A percentile compares a stretch with the other conserved stretches of the same genome.
phyloP scores from a whole-genome alignment of 495 filamentous ascomycete genomes.

The Daldinia loculata region DNA sequence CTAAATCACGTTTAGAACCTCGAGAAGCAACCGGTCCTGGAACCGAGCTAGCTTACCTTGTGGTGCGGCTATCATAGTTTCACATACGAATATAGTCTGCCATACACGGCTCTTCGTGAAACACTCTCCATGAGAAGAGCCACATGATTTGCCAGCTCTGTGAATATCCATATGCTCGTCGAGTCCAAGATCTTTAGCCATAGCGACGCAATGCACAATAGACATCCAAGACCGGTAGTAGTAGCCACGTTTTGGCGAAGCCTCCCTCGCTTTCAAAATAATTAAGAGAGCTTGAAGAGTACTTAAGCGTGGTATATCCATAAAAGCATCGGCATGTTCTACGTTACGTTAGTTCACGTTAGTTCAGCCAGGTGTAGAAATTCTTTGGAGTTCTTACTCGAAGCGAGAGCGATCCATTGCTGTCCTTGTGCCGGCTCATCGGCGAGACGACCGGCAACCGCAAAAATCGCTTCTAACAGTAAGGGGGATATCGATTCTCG shows the following conservation, averaged over 20 bases:
- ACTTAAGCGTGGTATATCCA: constrained; percentile 91
- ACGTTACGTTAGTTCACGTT: constrained; percentile 18
- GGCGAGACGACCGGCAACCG: constrained; percentile 83
- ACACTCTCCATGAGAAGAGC: constrained; percentile 75
- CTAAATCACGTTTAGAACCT: constrained; percentile 58
- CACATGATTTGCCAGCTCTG: constrained; percentile 73
- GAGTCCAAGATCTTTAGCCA: constrained; percentile 92
- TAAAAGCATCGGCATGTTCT: constrained; percentile 96
- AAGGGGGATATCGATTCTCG: constrained; percentile 89
- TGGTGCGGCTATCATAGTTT: constrained; percentile 93
- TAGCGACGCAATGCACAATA: constrained; percentile 87
- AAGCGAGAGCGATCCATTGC: constrained; percentile 93
- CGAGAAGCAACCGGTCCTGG: background rate
- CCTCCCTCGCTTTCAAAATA: constrained; percentile 89
- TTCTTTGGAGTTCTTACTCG: constrained; percentile 66
- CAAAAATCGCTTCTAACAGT: constrained; percentile 93
- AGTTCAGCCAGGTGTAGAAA: constrained; percentile 6
- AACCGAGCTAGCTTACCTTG: constrained; percentile 70
- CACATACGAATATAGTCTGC: constrained; percentile 87
- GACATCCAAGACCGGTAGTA: constrained; percentile 99
- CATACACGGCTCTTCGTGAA: constrained; percentile 86
- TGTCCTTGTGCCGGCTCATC: constrained; percentile 85
- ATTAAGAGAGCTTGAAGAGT: constrained; percentile 93
- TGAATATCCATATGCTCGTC: constrained; percentile 87
- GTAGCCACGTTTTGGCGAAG: constrained; percentile 90